A percentile compares a stretch with the other conserved stretches of the same genome.
phyloP scores from a whole-genome alignment of 108 stramenopile species.

The Epipyxis sp. region DNA sequence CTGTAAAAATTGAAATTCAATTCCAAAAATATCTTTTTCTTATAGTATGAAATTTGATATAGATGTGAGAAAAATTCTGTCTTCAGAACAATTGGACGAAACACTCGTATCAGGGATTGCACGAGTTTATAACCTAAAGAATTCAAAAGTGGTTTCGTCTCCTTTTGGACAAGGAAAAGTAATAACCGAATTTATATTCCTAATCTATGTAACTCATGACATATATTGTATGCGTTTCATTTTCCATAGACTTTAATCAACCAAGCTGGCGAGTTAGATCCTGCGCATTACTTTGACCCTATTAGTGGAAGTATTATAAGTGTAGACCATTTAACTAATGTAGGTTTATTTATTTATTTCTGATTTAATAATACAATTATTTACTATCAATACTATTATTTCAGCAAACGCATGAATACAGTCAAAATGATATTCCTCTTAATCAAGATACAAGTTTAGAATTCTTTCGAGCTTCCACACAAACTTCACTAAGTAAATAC shows the following conservation, averaged over 20 bases:
- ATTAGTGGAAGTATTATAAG: not conserved
- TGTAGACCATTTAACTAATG: constrained; percentile 13
- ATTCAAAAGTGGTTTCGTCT: not conserved
- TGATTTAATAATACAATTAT: not conserved
- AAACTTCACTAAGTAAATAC: not conserved
- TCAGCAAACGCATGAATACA: no score
- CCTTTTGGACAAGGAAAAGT: not conserved
- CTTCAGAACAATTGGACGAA: not conserved
- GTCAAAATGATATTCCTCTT: not conserved
- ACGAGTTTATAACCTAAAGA: not conserved
- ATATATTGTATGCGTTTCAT: not conserved
- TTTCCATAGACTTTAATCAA: not conserved
- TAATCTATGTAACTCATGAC: not conserved
- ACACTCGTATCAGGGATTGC: not conserved
- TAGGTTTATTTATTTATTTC: constrained; percentile 7
- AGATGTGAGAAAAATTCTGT: constrained; percentile 26
- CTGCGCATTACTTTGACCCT: constrained; percentile 13
- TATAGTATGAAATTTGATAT: not conserved
- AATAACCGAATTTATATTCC: not conserved
- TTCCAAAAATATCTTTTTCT: not conserved
- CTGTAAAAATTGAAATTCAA: not conserved
- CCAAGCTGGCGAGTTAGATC: constrained; percentile 6
- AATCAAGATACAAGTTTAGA: not conserved
- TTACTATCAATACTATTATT: constrained; percentile 2
- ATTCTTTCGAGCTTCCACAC: not conserved